Evolutionary conservation across 1,284 basidiomycete species (phyloP), one percentile per base, ranked within the genome.

Genomic region (Pisolithus thermaeus): DNA sequence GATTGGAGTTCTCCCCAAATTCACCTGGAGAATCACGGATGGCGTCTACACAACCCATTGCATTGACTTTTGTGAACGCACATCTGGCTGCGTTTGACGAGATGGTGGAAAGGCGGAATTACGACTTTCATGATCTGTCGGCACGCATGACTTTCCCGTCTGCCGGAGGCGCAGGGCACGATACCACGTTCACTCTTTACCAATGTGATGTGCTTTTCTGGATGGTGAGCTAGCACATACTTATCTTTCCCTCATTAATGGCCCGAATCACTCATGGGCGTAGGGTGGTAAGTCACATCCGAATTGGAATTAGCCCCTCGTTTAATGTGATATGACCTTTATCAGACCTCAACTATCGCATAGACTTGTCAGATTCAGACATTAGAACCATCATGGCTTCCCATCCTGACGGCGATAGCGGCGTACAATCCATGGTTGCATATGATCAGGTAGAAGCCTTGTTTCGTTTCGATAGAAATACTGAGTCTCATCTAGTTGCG

Each of bases 41-140:
- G 20, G 53, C 40, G 16, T 22, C 51, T 23, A 69, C 69, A 16
- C 69, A 69, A 38, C 63, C 77, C 7, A 78, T 74, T 0, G 67
- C 73, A 0, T 58, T 90, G 30, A 86, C 86, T 1, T 88, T 90
- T 58, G 82, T 90, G 25, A 86, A 87, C 60, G 73, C 87, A 6
- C 87, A 90, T 66, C 72, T 90, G 7, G 87, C 87, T 0, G 87
- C 87, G n/a, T 87, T 82, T 54, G 87, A 90, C 57, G 86, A 87
- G 53, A 83, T 85, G 79, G 71, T 73, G 28, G 85, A 88, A 12
- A 80, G 76, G 53, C 73, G 87, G 18, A 84, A 90, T 57, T 68
- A 73, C 18, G 86, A 89, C 59, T 89, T 83, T 57, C 78, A 79
- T 35, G 84, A 88, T 50, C 68, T 89, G 12, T 76, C 76, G 5